Evolutionary conservation across 2,329 filamentous ascomycete genomes (phyloP).

Genomic region (Metarhizium sp.): DNA sequence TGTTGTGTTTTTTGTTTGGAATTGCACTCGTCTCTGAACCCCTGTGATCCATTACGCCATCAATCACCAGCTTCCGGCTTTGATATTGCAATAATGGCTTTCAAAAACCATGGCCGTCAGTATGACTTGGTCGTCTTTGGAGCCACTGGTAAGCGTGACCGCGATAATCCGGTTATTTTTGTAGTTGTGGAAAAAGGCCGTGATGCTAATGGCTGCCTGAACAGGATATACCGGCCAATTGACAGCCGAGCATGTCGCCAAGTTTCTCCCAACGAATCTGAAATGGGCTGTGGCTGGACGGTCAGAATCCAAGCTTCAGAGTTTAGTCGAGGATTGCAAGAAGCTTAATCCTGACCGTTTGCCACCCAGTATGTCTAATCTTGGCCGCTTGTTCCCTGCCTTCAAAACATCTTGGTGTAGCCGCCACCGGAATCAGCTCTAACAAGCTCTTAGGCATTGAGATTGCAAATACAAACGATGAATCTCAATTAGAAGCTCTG

Average conservation of each 20-base stretch:
- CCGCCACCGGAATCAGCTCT: neutral
- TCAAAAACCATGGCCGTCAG: slow-evolving; percentile 40
- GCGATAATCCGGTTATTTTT: neutral
- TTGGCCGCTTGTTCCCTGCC: neutral
- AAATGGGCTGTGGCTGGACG: slow-evolving; percentile 86
- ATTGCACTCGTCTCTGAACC: too few species aligned
- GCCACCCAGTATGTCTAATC: slow-evolving; percentile 49
- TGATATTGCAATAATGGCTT: slow-evolving; percentile 26
- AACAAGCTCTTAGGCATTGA: slow-evolving; percentile 35
- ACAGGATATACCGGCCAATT: slow-evolving; percentile 75
- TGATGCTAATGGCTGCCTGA: neutral
- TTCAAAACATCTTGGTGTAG: neutral
- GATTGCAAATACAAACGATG: slow-evolving; percentile 36
- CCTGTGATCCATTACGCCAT: neutral
- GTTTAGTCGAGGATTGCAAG: slow-evolving; percentile 57
- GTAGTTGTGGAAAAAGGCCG: neutral
- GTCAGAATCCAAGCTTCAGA: slow-evolving; percentile 64
- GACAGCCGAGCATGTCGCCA: slow-evolving; percentile 65
- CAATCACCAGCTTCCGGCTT: neutral
- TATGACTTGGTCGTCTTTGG: slow-evolving; percentile 51
- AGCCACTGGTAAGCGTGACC: slow-evolving; percentile 37
- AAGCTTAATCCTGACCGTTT: slow-evolving; percentile 57
- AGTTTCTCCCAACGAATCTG: slow-evolving; percentile 61
- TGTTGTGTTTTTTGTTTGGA: too few species aligned
- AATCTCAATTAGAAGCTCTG: slow-evolving; percentile 35